Conservation (phyloP, 306 rosid genomes). For the Citrullus colocynthis region DNA sequence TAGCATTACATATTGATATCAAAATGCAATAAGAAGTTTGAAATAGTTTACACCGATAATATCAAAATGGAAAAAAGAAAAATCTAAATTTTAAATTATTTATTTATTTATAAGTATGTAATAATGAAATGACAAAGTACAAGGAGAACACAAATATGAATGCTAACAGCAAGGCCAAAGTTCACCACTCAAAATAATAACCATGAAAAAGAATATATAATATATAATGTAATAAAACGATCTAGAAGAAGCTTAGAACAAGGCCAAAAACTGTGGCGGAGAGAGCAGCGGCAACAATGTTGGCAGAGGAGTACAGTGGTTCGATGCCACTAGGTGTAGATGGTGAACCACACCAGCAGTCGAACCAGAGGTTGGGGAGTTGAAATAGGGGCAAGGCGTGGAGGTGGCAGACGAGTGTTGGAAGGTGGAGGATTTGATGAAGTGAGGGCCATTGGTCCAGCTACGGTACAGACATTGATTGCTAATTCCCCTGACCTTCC, state of each 20-base stretch:
- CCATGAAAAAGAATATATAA: background rate
- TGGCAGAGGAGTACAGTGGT: too few species aligned
- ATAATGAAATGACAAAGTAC: background rate
- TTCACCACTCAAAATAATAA: background rate
- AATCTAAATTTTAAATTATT: background rate
- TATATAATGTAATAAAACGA: too few species aligned
- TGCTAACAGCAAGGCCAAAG: background rate
- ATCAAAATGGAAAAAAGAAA: too few species aligned
- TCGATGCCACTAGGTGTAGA: too few species aligned
- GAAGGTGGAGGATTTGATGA: background rate
- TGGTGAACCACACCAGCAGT: too few species aligned
- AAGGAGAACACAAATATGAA: background rate
- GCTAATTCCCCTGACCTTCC: background rate
- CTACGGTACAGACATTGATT: background rate
- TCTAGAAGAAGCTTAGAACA: too few species aligned
- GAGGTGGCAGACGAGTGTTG: background rate
- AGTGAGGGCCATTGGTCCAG: background rate
- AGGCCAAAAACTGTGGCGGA: too few species aligned
- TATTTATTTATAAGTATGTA: background rate
- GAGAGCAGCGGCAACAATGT: too few species aligned
- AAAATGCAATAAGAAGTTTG: too few species aligned
- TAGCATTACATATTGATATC: too few species aligned
- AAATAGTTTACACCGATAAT: too few species aligned
- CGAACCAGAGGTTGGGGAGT: background rate
- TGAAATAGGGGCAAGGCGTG: background rate